Base-by-base conservation (phyloP, 2,329 filamentous ascomycete genomes). In the Paraconiothyrium sp. region DNA sequence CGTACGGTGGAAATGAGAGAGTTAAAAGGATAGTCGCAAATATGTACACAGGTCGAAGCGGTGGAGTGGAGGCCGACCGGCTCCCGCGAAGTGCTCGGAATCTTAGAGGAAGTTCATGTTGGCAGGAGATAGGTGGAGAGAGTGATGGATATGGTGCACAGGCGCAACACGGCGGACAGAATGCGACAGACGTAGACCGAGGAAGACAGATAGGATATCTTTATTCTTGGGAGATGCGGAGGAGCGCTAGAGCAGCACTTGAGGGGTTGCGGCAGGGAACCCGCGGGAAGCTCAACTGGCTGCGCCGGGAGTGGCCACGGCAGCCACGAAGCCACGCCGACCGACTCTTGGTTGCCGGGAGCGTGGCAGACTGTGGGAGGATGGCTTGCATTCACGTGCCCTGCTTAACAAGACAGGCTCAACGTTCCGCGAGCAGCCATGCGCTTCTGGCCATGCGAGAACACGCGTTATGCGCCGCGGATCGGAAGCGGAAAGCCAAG, bases 81-180 rank as follows among this genome's bases (percentile, higher is more conserved):
- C 71, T 70, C 67, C 59, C 54, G 50, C 34, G 61, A 65, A 66
- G 60, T 63, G 58, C 54, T 58, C 50, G 61, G 55, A 55, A 60
- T 56, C 20, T 66, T 72, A 76, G 58, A 65, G 70, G 64, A 67
- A 52, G 54, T 62, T 43, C 68, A 71, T 71, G 55, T 43, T 71
- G 61, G 48, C 51, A 37, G 20, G 46, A 37, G 54, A 3, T 59
- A 49, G 63, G 61, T 24, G 27, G 37, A 22, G 27, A 55, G 11
- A 10, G 41, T 47, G 46, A 37, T 46, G 22, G 14, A 9, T 14
- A 46, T 22, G 48, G 52, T 47, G 27, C 41, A 24, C 41, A 47
- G 32, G 20, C 41, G 27, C 6, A 37, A 27, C 16, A 56, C 43
- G 24, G 27, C 20, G 30, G n/a, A 30, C 11, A 46, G 52, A n/a